Evolutionary conservation across 2,329 filamentous ascomycete genomes (phyloP), one percentile per base, ranked within the genome.

Genomic region (Rutstroemia sydowiana): DNA sequence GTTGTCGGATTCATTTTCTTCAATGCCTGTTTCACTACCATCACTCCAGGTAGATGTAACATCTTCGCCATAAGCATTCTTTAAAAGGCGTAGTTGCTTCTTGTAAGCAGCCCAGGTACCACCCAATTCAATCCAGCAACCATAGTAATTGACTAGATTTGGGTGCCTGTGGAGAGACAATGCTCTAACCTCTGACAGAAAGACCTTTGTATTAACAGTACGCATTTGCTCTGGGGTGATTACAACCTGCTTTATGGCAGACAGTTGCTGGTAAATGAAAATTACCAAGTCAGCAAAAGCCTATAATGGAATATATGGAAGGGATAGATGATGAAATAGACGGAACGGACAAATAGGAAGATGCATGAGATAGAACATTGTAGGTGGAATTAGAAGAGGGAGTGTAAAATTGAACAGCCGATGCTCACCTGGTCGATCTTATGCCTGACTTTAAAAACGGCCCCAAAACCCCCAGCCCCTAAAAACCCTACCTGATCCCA

Each of bases 111-210:
- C 45, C 26, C 42, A 5, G 3, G n/a, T 21, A 30, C 48, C 41
- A 2, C 45, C 50, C 30, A 47, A 41, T 66, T 86, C 83, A 13
- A 84, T 71, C 83, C 83, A 87, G 13, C 78, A 78, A 47, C 75
- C 75, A 61, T 79, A 80, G 59, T 87, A 87, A 21, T 82, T 74
- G 32, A 86, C 82, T 51, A 87, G 76, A 61, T 86, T 84, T 5
- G 73, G 73, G 64, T 87, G 82, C 42, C 85, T 77, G 14, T 85
- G 69, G 23, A 73, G 71, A 43, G 82, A 82, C 41, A 86, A 69
- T 1, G 79, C 81, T 44, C 79, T 73, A 8, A 85, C 75, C 65
- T 85, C 82, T 40, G 52, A 39, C 5, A 58, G 26, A 7, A 60
- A 31, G n/a, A 45, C 20, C 42, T 37, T 34, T 43, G 36, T 47